Base-by-base conservation (phyloP, 495 filamentous ascomycete species). In the Aspergillus olivimuriae region DNA sequence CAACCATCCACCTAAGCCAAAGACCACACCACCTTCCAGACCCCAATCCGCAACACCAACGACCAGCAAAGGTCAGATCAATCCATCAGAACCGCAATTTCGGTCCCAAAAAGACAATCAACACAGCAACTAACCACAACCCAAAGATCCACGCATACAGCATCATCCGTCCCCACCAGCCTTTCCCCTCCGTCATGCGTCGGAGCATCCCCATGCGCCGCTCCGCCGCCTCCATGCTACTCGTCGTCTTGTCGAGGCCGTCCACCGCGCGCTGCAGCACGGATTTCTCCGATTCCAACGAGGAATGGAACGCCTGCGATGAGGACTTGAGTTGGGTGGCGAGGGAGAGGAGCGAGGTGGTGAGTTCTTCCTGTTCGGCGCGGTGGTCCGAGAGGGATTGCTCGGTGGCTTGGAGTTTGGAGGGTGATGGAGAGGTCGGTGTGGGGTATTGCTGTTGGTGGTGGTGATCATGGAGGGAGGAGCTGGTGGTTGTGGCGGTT, bases 51-150 rank as follows among this genome's bases (percentile, higher is more conserved):
- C n/a, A n/a, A n/a, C n/a, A n/a, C n/a, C n/a, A n/a, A n/a, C n/a
- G n/a, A n/a, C n/a, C n/a, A n/a, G n/a, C n/a, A n/a, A n/a, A n/a
- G n/a, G n/a, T n/a, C n/a, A n/a, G n/a, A n/a, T n/a, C n/a, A n/a
- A n/a, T n/a, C n/a, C n/a, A 35, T 69, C 55, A 94, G 60, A 95
- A 92, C 62, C 89, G 70, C 55, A 95, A 62, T 74, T 94, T 95
- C 9, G 89, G 89, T 53, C 83, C 63, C 44, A 91, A 73, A 67
- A 82, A 87, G 2, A 94, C 87, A 46, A 95, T 60, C 57, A 87
- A 47, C 12, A 94, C 62, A 2, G 86, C 76, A 30, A 84, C 61
- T 12, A 92, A 55, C 79, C 85, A 87, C 52, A 95, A 49, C 39
- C 79, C 87, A 41, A 80, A 82, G 36, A 95, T 89, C 73, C 83